Evolutionary conservation across 352 stramenopile species (phyloP), one percentile per base, ranked within the genome.

Genomic region (Phytophthora nicotianae): DNA sequence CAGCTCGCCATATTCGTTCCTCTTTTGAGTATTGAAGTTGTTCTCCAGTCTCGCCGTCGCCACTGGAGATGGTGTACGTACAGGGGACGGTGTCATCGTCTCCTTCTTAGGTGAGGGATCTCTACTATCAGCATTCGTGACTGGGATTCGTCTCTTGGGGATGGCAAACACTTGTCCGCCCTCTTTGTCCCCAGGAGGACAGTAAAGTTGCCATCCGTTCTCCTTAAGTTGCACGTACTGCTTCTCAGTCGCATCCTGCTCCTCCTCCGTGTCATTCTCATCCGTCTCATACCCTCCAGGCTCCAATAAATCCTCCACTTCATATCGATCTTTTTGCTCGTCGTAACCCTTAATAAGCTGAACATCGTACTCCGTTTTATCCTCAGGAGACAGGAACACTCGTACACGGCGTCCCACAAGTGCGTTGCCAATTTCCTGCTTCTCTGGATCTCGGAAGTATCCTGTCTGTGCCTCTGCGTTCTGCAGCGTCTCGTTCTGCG

Each of bases 81-180:
- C 53, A 58, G 59, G 66, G 3, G 68, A 69, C 26, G 53, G 50
- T 16, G 66, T 58, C 33, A 57, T 58, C 5, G 40, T 54, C 48
- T 67, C 70, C n/a, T 29, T 24, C 45, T 77, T 83, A 1, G 71
- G 67, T 6, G 75, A 84, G 8, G 75, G 62, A 9, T 84, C 70
- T 47, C 58, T 59, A 43, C 73, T 81, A 29, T 57, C 35, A 5
- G 42, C 56, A 58, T 74, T 65, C 11, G 65, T 13, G 42, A 63
- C 5, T 43, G 53, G 5, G 17, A 62, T 32, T 1, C 79, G 79
- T 20, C 74, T 76, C 51, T 94, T 95, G 21, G 87, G 87, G 50
- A 95, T 95, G 8, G 83, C 86, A 59, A 95, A 95, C 29, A 95
- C 75, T 6, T 63, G 56, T n/a, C 81, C 68, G 9, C 67, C 68